Conservation (phyloP, 805 yeast species). For the Sugiyamaella boreocaroliniensis region DNA sequence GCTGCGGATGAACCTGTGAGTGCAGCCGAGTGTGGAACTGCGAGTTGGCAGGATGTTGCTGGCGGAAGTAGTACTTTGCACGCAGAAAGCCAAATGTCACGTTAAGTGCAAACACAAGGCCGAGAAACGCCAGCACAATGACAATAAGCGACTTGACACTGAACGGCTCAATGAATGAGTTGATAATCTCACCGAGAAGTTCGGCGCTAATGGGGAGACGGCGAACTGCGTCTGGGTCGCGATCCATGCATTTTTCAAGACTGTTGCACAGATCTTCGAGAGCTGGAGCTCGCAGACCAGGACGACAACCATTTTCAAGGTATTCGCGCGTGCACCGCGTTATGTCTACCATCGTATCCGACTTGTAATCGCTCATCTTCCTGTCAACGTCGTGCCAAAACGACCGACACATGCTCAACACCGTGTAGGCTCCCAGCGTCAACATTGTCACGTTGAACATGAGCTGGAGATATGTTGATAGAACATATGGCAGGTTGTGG, state of each 20-base stretch:
- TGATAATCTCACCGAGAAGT: slow-evolving; percentile 68
- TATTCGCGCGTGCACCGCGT: slow-evolving; percentile 62
- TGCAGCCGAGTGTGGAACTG: background rate
- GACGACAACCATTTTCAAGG: slow-evolving; percentile 56
- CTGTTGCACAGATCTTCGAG: slow-evolving; percentile 59
- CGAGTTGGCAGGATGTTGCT: background rate
- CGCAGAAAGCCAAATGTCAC: slow-evolving; percentile 23
- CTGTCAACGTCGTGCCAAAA: slow-evolving; percentile 60
- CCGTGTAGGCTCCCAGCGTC: slow-evolving; percentile 41
- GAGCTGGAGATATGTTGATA: slow-evolving; percentile 60
- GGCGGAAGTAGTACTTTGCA: slow-evolving; percentile 12
- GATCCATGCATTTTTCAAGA: slow-evolving; percentile 76
- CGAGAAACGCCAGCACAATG: slow-evolving; percentile 4
- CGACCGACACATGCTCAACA: slow-evolving; percentile 42
- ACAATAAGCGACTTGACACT: slow-evolving; percentile 30
- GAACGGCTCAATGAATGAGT: slow-evolving; percentile 64
- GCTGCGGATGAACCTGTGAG: background rate
- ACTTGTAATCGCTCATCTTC: slow-evolving; percentile 51
- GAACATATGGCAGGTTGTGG: slow-evolving; percentile 42
- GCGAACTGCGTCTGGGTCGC: slow-evolving; percentile 56
- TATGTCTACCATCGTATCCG: slow-evolving; percentile 52
- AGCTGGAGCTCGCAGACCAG: slow-evolving; percentile 61
- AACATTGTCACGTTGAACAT: slow-evolving; percentile 48
- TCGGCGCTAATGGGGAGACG: slow-evolving; percentile 62
- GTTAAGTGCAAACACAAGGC: slow-evolving; percentile 16